These are phyloP conservation scores for Thecaphora thlaspeos DNA, from an alignment of 1,284 basidiomycete genomes.

Conservation along the genomic window DNA sequence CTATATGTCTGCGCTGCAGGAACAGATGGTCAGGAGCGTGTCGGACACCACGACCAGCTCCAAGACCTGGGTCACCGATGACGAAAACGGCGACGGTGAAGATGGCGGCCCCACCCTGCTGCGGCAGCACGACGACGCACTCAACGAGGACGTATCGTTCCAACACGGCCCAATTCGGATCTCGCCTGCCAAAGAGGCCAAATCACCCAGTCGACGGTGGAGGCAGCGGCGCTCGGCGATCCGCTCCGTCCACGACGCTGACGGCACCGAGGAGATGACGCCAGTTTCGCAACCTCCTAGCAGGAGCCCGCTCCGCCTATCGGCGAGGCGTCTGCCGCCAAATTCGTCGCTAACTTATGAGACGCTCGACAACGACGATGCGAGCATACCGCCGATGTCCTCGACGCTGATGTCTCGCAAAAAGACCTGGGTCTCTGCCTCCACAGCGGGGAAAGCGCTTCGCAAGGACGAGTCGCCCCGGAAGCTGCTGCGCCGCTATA, in stretches of 20 bases:
- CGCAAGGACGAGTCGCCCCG: slow-evolving; percentile 31
- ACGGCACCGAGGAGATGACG: not conserved
- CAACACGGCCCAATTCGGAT: slow-evolving; percentile 9
- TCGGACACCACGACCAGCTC: slow-evolving; percentile 8
- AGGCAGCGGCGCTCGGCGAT: not conserved
- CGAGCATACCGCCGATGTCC: slow-evolving; percentile 14
- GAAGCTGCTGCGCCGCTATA: slow-evolving; percentile 41
- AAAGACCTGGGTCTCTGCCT: slow-evolving; percentile 9
- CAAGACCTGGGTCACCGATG: slow-evolving; percentile 27
- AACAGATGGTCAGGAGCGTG: slow-evolving; percentile 11
- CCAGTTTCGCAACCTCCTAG: not conserved
- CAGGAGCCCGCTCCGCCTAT: slow-evolving; percentile 23
- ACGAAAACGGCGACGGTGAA: slow-evolving; percentile 17
- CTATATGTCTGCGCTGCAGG: slow-evolving; percentile 28
- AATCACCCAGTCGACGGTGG: not conserved
- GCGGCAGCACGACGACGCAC: not conserved
- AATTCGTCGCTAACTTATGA: slow-evolving; percentile 27
- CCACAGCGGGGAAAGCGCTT: not conserved
- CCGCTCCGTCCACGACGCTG: not conserved
- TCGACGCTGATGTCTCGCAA: slow-evolving; percentile 28
- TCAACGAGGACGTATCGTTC: slow-evolving; percentile 6
- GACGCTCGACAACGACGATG: slow-evolving; percentile 1
- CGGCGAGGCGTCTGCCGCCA: slow-evolving; percentile 16
- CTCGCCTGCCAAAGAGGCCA: not conserved
- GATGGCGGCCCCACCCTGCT: not conserved